A percentile compares a stretch with the other conserved stretches of the same genome.
Conservation (phyloP, 768 basidiomycete species). For the Auriscalpium microsporum region DNA sequence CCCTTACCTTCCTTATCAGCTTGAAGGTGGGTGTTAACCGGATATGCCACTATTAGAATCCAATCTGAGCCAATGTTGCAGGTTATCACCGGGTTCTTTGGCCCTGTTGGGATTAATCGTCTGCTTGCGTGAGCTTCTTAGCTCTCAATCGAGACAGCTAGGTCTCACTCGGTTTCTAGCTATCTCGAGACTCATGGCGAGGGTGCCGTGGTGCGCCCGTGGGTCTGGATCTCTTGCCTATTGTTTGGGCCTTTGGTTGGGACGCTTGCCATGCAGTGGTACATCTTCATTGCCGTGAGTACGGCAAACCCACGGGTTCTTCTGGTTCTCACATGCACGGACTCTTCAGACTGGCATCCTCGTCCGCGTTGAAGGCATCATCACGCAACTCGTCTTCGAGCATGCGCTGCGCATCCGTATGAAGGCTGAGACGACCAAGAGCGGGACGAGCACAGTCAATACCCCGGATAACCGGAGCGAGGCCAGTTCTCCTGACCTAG, state of each 20-base stretch:
- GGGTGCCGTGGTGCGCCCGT: constrained; percentile 45
- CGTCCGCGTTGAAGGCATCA: constrained; percentile 35
- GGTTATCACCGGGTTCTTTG: constrained; percentile 19
- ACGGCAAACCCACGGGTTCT: background rate
- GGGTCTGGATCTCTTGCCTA: constrained; percentile 57
- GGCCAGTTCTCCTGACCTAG: background rate
- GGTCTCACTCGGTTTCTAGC: constrained; percentile 20
- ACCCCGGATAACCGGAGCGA: background rate
- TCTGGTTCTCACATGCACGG: background rate
- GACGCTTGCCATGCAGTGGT: constrained; percentile 44
- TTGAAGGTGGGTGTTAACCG: background rate
- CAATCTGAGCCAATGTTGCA: background rate
- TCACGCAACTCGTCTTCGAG: constrained; percentile 48
- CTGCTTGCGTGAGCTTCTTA: constrained; percentile 20
- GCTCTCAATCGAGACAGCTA: background rate
- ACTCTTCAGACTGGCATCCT: constrained; percentile 25
- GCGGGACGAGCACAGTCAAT: constrained; percentile 1
- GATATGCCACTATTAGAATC: too few species aligned
- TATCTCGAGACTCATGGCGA: constrained; percentile 50
- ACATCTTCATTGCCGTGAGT: constrained; percentile 32
- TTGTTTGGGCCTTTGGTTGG: constrained; percentile 39
- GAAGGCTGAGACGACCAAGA: constrained; percentile 29
- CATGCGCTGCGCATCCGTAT: constrained; percentile 47
- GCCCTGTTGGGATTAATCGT: constrained; percentile 25
- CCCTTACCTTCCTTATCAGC: constrained; percentile 2